These are phyloP conservation scores for Colletotrichum sansevieriae DNA, from an alignment of 2,329 filamentous ascomycete species.

Conservation along the genomic window DNA sequence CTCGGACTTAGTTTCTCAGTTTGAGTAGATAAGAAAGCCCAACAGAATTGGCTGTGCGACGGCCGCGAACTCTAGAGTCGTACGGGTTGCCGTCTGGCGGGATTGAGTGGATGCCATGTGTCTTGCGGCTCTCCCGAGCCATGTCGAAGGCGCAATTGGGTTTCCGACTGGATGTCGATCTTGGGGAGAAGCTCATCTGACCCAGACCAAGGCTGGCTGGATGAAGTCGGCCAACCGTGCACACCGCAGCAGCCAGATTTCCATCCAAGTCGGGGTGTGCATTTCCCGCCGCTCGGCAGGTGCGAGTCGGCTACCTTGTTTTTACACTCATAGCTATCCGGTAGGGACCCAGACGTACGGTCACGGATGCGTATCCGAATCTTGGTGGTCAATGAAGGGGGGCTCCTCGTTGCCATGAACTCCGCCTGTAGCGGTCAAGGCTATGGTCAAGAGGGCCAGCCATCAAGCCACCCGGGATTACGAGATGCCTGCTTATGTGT, in stretches of 20 bases:
- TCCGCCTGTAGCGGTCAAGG: too few relatives aligned
- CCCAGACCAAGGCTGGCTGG: neutral
- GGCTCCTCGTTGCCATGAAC: neutral
- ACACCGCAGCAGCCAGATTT: neutral
- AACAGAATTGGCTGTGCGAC: neutral
- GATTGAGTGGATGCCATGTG: neutral
- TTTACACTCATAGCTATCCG: neutral
- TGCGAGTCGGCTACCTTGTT: neutral
- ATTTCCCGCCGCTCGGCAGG: slow-evolving; percentile 1
- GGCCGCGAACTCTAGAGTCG: neutral
- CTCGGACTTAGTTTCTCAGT: too few relatives aligned
- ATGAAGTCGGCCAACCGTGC: neutral
- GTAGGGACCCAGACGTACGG: neutral
- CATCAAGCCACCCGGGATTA: too few relatives aligned
- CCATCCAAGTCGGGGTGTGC: slow-evolving; percentile 14
- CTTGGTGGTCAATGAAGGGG: neutral
- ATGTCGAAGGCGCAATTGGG: neutral
- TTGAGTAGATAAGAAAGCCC: neutral
- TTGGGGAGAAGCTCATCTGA: neutral
- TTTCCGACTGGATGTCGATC: slow-evolving; percentile 9
- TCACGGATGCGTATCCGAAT: neutral
- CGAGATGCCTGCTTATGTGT: neutral
- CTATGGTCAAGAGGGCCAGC: too few relatives aligned
- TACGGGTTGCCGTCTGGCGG: neutral
- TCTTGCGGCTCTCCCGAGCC: neutral